Conservation (phyloP, 78 protist genomes). For the Tieghemostelium lacteum region DNA sequence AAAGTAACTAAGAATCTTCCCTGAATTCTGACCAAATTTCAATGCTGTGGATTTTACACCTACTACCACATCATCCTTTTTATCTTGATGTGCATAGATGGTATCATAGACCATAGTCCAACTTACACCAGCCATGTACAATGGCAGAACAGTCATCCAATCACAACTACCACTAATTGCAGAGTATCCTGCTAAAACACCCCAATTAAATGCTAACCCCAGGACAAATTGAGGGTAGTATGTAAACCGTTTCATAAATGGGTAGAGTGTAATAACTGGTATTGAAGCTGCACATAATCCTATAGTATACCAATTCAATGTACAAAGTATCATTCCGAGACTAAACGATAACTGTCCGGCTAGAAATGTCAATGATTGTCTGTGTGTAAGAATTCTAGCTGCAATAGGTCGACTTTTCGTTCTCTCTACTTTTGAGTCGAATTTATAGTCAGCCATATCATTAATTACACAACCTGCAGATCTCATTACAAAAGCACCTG, state of each 20-base stretch:
- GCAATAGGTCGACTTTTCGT: constrained; percentile 93
- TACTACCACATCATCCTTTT: constrained; percentile 86
- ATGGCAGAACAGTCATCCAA: constrained; percentile 65
- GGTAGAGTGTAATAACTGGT: constrained; percentile 90
- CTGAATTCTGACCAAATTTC: constrained; percentile 9
- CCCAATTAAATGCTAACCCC: constrained; percentile 96
- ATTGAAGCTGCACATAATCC: constrained; percentile 79
- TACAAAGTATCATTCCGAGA: constrained; percentile 54
- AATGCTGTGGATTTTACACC: constrained; percentile 95
- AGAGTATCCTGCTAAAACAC: constrained; percentile 89
- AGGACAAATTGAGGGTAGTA: constrained; percentile 92
- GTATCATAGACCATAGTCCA: constrained; percentile 96
- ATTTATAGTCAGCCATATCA: constrained; percentile 92
- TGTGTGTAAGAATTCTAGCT: constrained; percentile 60
- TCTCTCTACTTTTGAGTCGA: constrained; percentile 91
- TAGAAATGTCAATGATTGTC: constrained; percentile 66
- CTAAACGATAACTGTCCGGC: constrained; percentile 47
- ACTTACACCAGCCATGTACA: constrained; percentile 86
- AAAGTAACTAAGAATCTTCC: constrained; percentile 46
- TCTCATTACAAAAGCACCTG: constrained; percentile 94
- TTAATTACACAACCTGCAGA: constrained; percentile 96
- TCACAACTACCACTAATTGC: constrained; percentile 81
- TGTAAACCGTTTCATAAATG: constrained; percentile 92
- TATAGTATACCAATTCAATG: constrained; percentile 71
- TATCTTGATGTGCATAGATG: constrained; percentile 95